Evolutionary conservation across 2,329 filamentous ascomycete species (phyloP).

Genomic region (Botrytis byssoidea): DNA sequence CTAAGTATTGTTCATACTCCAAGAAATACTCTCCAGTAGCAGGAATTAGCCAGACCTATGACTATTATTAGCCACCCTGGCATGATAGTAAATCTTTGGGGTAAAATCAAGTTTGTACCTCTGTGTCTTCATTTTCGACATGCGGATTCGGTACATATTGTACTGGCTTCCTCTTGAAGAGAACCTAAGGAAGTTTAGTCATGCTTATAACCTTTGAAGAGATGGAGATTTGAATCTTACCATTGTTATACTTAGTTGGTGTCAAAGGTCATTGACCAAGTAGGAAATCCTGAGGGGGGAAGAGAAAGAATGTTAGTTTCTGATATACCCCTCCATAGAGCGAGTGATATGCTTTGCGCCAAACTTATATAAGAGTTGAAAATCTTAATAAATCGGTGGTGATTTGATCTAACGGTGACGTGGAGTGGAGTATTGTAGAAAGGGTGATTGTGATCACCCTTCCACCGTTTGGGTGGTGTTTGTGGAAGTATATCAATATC

Average conservation of each 20-base stretch:
- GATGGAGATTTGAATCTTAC: constrained; percentile 25
- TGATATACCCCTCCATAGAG: constrained; percentile 26
- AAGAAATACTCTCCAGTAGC: constrained; percentile 88
- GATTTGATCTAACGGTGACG: constrained; percentile 22
- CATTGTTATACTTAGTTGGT: constrained; percentile 31
- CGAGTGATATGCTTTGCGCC: constrained; percentile 19
- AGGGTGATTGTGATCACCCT: constrained; percentile 7
- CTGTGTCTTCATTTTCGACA: constrained; percentile 76
- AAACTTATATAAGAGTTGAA: constrained; percentile 19
- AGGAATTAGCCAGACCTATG: constrained; percentile 84
- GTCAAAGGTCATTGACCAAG: constrained; percentile 24
- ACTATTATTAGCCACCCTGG: constrained; percentile 28
- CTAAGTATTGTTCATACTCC: constrained; percentile 84
- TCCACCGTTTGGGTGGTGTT: background rate
- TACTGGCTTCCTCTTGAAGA: constrained; percentile 95
- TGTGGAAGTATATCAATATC: constrained; percentile 24
- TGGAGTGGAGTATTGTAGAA: constrained; percentile 5
- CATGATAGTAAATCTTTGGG: constrained; percentile 11
- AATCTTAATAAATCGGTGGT: constrained; percentile 17
- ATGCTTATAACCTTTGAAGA: constrained; percentile 2
- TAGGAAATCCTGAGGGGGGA: constrained; percentile 26
- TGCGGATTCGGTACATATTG: constrained; percentile 70
- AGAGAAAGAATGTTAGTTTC: constrained; percentile 30
- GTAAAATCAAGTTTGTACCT: constrained; percentile 56
- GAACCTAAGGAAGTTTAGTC: constrained; percentile 59